These are phyloP conservation scores for Nitzschia inconspicua DNA, from an alignment of 108 stramenopile genomes.

Conservation along the genomic window DNA sequence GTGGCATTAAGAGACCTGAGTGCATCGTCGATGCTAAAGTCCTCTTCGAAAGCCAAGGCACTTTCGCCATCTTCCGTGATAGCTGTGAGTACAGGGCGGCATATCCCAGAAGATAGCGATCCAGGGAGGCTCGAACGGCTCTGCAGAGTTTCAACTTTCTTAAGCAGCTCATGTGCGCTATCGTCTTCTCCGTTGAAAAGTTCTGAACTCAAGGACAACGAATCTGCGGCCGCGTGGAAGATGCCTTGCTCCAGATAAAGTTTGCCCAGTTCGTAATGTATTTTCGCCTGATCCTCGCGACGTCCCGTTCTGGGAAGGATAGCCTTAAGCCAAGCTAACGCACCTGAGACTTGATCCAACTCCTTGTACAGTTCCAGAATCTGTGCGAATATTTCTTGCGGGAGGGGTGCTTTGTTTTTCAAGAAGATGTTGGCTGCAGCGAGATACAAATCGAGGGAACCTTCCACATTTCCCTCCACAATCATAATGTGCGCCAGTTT, in stretches of 20 bases:
- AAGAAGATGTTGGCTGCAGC: constrained; percentile 26
- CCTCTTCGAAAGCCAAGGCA: not conserved
- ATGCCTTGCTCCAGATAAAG: constrained; percentile 27
- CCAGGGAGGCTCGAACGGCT: too few relatives aligned
- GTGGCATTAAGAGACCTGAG: too few relatives aligned
- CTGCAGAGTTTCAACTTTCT: constrained; percentile 28
- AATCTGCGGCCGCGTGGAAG: constrained; percentile 9
- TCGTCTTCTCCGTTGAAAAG: constrained; percentile 17
- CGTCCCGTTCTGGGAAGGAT: not conserved
- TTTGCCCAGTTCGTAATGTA: constrained; percentile 26
- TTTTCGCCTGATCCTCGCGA: constrained; percentile 21
- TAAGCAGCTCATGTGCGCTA: constrained; percentile 22
- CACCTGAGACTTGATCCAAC: constrained; percentile 15
- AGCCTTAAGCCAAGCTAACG: constrained; percentile 21
- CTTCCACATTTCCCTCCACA: constrained; percentile 36
- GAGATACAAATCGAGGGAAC: constrained; percentile 40
- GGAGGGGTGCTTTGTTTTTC: constrained; percentile 7
- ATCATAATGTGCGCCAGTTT: constrained; percentile 38
- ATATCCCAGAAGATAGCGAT: too few relatives aligned
- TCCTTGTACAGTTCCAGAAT: constrained; percentile 12
- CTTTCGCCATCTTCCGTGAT: constrained; percentile 12
- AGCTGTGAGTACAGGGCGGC: not conserved
- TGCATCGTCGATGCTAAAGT: too few relatives aligned
- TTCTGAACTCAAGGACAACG: constrained; percentile 17
- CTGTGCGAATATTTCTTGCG: constrained; percentile 4